Conservation (phyloP, 2,329 filamentous ascomycete genomes). For the Myriosclerotinia scirpicola region DNA sequence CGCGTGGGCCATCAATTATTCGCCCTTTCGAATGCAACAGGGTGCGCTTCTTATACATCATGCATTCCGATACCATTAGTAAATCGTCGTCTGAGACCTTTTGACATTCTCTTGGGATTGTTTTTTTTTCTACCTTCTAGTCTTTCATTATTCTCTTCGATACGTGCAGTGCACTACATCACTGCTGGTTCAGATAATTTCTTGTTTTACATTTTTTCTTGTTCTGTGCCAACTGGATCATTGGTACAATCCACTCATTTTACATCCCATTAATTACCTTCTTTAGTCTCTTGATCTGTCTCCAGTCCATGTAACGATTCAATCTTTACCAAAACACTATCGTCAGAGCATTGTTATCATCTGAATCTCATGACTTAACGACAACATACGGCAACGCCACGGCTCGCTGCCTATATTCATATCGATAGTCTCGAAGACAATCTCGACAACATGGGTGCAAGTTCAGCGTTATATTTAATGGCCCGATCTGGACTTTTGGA, state of each 20-base stretch:
- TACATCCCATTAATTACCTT: slow-evolving; percentile 16
- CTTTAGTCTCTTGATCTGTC: slow-evolving; percentile 12
- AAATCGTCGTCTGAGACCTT: slow-evolving; percentile 27
- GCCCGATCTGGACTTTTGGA: slow-evolving; percentile 25
- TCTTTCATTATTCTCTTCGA: slow-evolving; percentile 36
- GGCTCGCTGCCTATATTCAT: slow-evolving; percentile 37
- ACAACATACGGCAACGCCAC: slow-evolving; percentile 36
- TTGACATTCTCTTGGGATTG: slow-evolving; percentile 34
- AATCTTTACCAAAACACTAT: slow-evolving; percentile 27
- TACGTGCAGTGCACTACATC: slow-evolving; percentile 34
- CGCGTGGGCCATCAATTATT: slow-evolving; percentile 32
- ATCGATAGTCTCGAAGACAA: slow-evolving; percentile 25
- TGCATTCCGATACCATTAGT: slow-evolving; percentile 35
- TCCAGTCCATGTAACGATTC: slow-evolving; percentile 26
- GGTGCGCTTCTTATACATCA: slow-evolving; percentile 40
- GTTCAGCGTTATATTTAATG: slow-evolving; percentile 34
- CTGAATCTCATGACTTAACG: slow-evolving; percentile 40
- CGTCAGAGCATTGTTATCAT: slow-evolving; percentile 23
- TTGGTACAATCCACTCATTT: slow-evolving; percentile 35
- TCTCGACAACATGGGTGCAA: slow-evolving; percentile 30
- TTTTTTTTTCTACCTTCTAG: slow-evolving; percentile 30
- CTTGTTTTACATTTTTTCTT: slow-evolving; percentile 31
- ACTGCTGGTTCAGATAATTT: slow-evolving; percentile 41
- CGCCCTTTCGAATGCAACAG: slow-evolving; percentile 24
- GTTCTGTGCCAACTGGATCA: slow-evolving; percentile 36